These are phyloP conservation scores for Talinum fruticosum DNA, from an alignment of 148 eudicot genomes.

Conservation along the genomic window DNA sequence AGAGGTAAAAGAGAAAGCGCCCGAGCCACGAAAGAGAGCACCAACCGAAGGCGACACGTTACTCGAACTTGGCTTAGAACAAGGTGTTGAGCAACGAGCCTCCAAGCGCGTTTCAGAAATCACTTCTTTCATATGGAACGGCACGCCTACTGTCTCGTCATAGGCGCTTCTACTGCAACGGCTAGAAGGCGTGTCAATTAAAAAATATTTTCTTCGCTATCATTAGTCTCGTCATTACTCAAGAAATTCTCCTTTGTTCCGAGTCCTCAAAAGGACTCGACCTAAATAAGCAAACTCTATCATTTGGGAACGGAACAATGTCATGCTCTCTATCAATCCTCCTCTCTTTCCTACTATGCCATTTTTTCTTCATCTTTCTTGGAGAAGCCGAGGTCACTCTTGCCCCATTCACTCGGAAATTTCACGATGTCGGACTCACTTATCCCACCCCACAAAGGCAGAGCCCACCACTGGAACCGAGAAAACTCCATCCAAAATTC, in stretches of 20 bases:
- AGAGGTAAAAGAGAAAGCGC: too few relatives aligned
- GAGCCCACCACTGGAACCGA: conserved; percentile 39
- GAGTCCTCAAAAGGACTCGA: conserved; percentile 98
- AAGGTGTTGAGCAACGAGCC: too few relatives aligned
- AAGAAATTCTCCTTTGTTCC: conserved; percentile 83
- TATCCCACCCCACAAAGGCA: conserved; percentile 19
- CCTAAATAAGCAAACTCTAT: conserved; percentile 78
- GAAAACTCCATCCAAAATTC: conserved; percentile 66
- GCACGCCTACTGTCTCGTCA: too few relatives aligned
- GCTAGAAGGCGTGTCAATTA: too few relatives aligned
- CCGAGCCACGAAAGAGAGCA: too few relatives aligned
- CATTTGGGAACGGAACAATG: conserved; percentile 74
- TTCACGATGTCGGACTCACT: conserved; percentile 59
- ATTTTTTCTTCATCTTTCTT: conserved; percentile 59
- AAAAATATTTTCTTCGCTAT: too few relatives aligned
- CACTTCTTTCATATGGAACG: too few relatives aligned
- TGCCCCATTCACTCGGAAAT: conserved; percentile 38
- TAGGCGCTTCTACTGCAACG: too few relatives aligned
- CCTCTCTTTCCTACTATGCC: conserved; percentile 77
- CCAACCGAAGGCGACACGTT: too few relatives aligned
- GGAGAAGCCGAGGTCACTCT: conserved; percentile 37
- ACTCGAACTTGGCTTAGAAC: too few relatives aligned
- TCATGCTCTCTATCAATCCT: conserved; percentile 77
- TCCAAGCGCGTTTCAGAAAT: too few relatives aligned
- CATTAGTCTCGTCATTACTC: conserved; percentile 77